Evolutionary conservation across 2,329 filamentous ascomycete species (phyloP).

Genomic region (Knufia petricola): DNA sequence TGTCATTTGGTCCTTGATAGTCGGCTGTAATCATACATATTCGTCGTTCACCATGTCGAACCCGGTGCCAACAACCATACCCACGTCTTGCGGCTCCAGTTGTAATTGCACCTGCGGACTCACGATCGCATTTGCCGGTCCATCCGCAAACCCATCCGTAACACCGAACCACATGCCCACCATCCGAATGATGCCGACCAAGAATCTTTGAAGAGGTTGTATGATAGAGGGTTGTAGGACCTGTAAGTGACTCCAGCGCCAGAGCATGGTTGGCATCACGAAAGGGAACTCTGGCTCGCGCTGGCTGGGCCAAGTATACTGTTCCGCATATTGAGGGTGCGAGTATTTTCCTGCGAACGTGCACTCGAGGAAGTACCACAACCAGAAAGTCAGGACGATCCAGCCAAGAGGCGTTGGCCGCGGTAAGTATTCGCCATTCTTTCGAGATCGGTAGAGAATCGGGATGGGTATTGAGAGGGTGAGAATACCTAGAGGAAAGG

Average conservation of each 20-base stretch:
- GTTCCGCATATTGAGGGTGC: conserved; percentile 39
- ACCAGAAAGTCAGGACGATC: conserved; percentile 31
- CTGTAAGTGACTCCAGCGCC: conserved; percentile 29
- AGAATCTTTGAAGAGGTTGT: conserved; percentile 8
- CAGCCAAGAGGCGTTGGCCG: conserved; percentile 32
- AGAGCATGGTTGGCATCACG: conserved; percentile 47
- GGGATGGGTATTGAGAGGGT: conserved; percentile 6
- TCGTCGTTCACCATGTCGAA: conserved; percentile 17
- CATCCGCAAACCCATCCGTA: conserved; percentile 35
- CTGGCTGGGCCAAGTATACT: conserved; percentile 41
- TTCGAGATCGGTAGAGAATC: conserved; percentile 20
- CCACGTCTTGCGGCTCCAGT: conserved; percentile 5
- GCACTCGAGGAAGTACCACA: conserved; percentile 43
- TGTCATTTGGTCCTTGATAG: background rate
- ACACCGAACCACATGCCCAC: conserved; percentile 26
- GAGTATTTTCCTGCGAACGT: conserved; percentile 44
- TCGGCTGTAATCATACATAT: conserved; percentile 15
- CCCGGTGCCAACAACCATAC: conserved; percentile 6
- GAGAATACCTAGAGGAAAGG: conserved; percentile 27
- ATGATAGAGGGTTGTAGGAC: conserved; percentile 6
- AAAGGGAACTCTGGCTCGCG: conserved; percentile 45
- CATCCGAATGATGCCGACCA: conserved; percentile 15
- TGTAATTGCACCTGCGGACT: conserved; percentile 4
- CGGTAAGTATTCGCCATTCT: conserved; percentile 24
- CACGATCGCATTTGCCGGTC: conserved; percentile 16